These are phyloP conservation scores for Anethum foeniculum DNA, from an alignment of 140 eudicot species.

Conservation along the genomic window DNA sequence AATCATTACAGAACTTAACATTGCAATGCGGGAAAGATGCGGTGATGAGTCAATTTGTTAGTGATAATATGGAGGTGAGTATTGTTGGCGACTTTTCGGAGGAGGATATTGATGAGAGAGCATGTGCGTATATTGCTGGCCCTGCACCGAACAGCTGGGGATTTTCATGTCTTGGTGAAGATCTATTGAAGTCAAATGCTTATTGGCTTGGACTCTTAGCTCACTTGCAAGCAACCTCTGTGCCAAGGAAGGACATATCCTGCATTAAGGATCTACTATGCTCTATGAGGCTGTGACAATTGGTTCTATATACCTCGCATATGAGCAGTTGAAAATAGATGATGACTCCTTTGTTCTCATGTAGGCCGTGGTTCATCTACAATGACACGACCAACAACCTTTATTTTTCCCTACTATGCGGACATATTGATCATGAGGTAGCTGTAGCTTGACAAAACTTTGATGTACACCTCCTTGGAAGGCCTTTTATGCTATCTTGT, in stretches of 20 bases:
- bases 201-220: slow-evolving; percentile 96
- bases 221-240: slow-evolving; percentile 93
- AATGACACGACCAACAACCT: slow-evolving; percentile 94
- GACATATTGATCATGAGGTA: slow-evolving; percentile 25
- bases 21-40: too few relatives aligned
- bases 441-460: not conserved
- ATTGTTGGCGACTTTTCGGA: too few relatives aligned
- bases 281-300: slow-evolving; percentile 81
- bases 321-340: slow-evolving; percentile 83
- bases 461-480: not conserved
- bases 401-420: slow-evolving; percentile 16
- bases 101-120: too few relatives aligned
- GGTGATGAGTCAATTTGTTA: too few relatives aligned
- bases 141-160: too few relatives aligned
- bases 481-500: not conserved
- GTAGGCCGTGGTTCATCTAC: slow-evolving; percentile 91
- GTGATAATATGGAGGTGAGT: too few relatives aligned
- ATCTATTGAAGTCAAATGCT: slow-evolving; percentile 95
- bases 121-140: too few relatives aligned
- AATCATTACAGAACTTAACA: too few relatives aligned
- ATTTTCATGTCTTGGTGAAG: too few relatives aligned
- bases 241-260: slow-evolving; percentile 91
- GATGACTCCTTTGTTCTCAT: slow-evolving; percentile 70
- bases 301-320: slow-evolving; percentile 76
- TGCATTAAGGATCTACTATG: slow-evolving; percentile 71